These are phyloP conservation scores for Aspergillus unguis DNA, from an alignment of 2,329 filamentous ascomycete genomes.

Conservation along the genomic window DNA sequence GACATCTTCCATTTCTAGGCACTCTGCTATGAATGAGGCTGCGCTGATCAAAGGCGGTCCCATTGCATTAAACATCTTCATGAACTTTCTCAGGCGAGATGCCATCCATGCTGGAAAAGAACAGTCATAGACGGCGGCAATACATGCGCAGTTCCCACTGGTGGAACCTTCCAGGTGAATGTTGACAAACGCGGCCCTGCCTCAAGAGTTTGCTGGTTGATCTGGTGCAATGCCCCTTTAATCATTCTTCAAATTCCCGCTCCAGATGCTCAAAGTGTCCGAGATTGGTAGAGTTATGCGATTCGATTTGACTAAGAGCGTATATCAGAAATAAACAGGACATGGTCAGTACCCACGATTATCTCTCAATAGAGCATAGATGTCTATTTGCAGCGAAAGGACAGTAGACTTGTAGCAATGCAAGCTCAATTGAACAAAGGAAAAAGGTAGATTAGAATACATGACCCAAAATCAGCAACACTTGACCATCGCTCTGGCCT, in stretches of 20 bases:
- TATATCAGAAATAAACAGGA: neutral
- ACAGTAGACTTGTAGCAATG: neutral
- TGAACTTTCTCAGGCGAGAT: neutral
- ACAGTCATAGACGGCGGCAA: neutral
- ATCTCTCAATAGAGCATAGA: no score
- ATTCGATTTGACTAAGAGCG: no score
- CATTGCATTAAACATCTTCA: neutral
- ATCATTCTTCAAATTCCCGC: neutral
- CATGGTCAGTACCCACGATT: neutral
- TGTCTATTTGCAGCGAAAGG: neutral
- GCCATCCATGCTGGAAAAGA: neutral
- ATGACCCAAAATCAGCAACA: constrained; percentile 10
- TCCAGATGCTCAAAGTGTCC: neutral
- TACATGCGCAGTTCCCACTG: neutral
- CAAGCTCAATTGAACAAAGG: constrained; percentile 10
- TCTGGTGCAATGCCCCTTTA: neutral
- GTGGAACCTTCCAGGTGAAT: constrained; percentile 1
- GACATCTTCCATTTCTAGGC: neutral
- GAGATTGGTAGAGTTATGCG: no score
- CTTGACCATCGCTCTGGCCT: constrained; percentile 4
- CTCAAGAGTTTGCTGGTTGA: neutral
- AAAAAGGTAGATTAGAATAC: constrained; percentile 13
- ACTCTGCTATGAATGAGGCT: neutral
- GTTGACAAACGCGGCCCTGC: neutral
- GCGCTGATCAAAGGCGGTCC: neutral